Percentiles rank a stretch among this genome's conserved stretches.
Conservation (phyloP, 2,329 filamentous ascomycete genomes). For the Aureobasidium sp. region DNA sequence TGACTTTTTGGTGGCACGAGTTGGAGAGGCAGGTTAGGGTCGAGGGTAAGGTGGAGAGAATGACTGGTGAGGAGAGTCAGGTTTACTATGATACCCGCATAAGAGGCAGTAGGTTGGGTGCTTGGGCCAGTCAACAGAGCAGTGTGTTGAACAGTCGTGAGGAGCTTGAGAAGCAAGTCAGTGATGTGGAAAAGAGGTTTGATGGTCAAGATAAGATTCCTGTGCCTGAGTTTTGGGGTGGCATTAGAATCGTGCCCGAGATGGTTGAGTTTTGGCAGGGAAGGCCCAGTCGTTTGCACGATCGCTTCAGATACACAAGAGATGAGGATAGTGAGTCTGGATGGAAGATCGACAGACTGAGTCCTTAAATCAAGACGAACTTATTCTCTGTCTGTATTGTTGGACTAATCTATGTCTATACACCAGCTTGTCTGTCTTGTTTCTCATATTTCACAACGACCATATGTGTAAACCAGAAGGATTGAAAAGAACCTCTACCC, state of each 20-base stretch:
- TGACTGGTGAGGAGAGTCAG: slow-evolving; percentile 63
- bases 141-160: slow-evolving; percentile 61
- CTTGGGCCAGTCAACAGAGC: slow-evolving; percentile 90
- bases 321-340: slow-evolving; percentile 34
- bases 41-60: slow-evolving; percentile 64
- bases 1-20: slow-evolving; percentile 86
- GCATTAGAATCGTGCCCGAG: slow-evolving; percentile 74
- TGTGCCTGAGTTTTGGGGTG: slow-evolving; percentile 91
- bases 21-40: slow-evolving; percentile 86
- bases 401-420: neutral
- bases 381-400: neutral
- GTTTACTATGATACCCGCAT: slow-evolving; percentile 57
- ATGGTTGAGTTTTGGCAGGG: slow-evolving; percentile 96
- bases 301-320: slow-evolving; percentile 79
- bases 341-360: slow-evolving; percentile 66
- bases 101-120: slow-evolving; percentile 74
- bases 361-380: slow-evolving; percentile 43
- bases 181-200: slow-evolving; percentile 67
- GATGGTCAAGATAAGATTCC: slow-evolving; percentile 70
- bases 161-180: slow-evolving; percentile 68
- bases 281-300: slow-evolving; percentile 78
- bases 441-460: no score
- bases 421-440: neutral
- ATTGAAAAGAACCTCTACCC: no score
- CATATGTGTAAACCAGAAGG: no score